These are phyloP conservation scores for Gastrodia elata DNA, from an alignment of 106 monocot species.

Conservation along the genomic window DNA sequence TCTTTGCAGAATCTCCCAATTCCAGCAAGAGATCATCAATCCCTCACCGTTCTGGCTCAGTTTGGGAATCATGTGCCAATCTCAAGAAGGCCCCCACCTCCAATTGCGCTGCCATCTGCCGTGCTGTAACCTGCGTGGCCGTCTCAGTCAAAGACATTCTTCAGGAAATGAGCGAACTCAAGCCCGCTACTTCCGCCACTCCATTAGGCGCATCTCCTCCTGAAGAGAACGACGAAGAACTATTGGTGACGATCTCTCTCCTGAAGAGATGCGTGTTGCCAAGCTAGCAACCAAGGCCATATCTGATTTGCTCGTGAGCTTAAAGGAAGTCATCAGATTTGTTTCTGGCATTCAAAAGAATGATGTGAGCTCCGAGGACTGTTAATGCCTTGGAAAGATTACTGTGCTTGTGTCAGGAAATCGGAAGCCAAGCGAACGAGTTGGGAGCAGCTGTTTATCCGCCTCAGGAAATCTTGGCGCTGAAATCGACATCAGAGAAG, in stretches of 20 bases:
- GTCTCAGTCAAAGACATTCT: slow-evolving; percentile 79
- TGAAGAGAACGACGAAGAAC: slow-evolving; percentile 23
- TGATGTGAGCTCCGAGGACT: slow-evolving; percentile 9
- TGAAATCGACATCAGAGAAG: slow-evolving; percentile 30
- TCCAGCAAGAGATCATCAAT: slow-evolving; percentile 34
- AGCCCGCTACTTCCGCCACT: slow-evolving; percentile 12
- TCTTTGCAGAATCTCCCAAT: slow-evolving; percentile 21
- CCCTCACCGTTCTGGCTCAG: slow-evolving; percentile 54
- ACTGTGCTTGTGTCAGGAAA: slow-evolving; percentile 37
- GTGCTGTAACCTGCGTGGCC: slow-evolving; percentile 69
- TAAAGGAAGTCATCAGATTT: slow-evolving; percentile 73
- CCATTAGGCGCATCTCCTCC: slow-evolving; percentile 10
- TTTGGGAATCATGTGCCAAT: slow-evolving; percentile 78
- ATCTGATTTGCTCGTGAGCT: slow-evolving; percentile 27
- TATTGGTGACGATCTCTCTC: slow-evolving; percentile 40
- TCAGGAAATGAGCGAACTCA: slow-evolving; percentile 74
- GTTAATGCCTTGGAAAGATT: slow-evolving; percentile 59
- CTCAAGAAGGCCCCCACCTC: slow-evolving; percentile 66
- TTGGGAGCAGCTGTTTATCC: slow-evolving; percentile 87
- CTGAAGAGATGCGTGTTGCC: slow-evolving; percentile 49
- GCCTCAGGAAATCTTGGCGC: slow-evolving; percentile 62
- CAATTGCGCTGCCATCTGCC: slow-evolving; percentile 61
- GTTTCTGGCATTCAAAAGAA: slow-evolving; percentile 36
- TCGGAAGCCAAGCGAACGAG: slow-evolving; percentile 55
- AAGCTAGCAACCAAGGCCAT: slow-evolving; percentile 36